Conservation (phyloP, 2,329 filamentous ascomycete genomes). For the Apiospora koreana region DNA sequence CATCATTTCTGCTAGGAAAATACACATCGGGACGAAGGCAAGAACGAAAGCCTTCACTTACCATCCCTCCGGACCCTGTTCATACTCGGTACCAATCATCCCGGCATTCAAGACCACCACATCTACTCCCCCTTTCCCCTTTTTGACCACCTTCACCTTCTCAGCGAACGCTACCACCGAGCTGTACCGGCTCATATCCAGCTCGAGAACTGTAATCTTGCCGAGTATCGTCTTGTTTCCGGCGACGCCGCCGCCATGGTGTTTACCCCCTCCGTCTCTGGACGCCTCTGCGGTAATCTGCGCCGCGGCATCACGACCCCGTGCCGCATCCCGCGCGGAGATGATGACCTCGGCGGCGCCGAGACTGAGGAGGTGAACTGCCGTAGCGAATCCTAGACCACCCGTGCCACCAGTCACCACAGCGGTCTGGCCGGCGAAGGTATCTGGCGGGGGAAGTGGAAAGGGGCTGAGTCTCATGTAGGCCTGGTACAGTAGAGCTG, state of each 20-base stretch:
- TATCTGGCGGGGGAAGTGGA: background rate
- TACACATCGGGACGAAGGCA: background rate
- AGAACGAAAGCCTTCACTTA: conserved; percentile 17
- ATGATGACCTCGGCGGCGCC: conserved; percentile 42
- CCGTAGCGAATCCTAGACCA: conserved; percentile 42
- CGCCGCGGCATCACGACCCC: conserved; percentile 35
- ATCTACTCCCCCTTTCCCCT: conserved; percentile 25
- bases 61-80: conserved; percentile 26
- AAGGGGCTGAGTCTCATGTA: conserved; percentile 25
- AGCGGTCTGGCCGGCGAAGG: conserved; percentile 29
- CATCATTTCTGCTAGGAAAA: background rate
- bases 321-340: conserved; percentile 36
- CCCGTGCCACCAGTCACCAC: conserved; percentile 43
- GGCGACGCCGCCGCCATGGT: background rate
- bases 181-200: conserved; percentile 28
- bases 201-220: background rate
- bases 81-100: conserved; percentile 14
- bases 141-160: conserved; percentile 23
- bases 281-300: conserved; percentile 21
- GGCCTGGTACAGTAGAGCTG: conserved; percentile 20
- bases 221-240: background rate
- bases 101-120: conserved; percentile 30
- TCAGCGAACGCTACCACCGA: conserved; percentile 26
- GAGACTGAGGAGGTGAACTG: conserved; percentile 40
- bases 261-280: background rate